Percentiles rank a stretch among this genome's conserved stretches.
These are phyloP conservation scores for Micromonas commoda DNA, from an alignment of 139 green algal genomes.

Conservation along the genomic window DNA sequence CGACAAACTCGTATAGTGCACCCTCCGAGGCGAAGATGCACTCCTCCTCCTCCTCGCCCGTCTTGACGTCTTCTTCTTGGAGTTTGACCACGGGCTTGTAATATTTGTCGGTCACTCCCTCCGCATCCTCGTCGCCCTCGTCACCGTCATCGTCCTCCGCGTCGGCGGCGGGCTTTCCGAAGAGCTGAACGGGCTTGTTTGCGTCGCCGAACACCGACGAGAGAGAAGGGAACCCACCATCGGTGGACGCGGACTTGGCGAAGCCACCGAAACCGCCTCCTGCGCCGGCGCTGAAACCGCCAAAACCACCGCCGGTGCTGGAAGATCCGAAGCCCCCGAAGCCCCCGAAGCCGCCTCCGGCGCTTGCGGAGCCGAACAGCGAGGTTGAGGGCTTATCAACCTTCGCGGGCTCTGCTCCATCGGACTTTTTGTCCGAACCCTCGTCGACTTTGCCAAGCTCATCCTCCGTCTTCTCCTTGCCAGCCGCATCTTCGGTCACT, in stretches of 20 bases:
- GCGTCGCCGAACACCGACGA: not conserved
- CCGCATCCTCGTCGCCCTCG: not conserved
- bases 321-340: conserved; percentile 7
- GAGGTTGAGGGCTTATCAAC: not conserved
- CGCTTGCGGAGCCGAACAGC: not conserved
- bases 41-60: conserved; percentile 29
- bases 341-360: conserved; percentile 1
- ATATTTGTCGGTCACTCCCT: not conserved
- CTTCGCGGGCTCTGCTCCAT: not conserved
- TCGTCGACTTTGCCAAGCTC: no score
- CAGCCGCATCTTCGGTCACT: not conserved
- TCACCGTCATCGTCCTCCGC: not conserved
- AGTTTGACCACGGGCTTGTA: not conserved
- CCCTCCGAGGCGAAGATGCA: conserved; percentile 45
- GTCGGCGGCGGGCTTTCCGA: not conserved
- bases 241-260: not conserved
- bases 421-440: not conserved
- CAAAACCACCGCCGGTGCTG: not conserved
- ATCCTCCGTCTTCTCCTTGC: not conserved
- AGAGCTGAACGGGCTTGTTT: not conserved
- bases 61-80: not conserved
- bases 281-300: conserved; percentile 1
- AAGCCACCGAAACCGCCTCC: not conserved
- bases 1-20: conserved; percentile 63
- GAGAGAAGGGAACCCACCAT: not conserved